Evolutionary conservation across 2,329 filamentous ascomycete species (phyloP), one percentile per base, ranked within the genome.

Genomic region (Colletotrichum endophyticum): DNA sequence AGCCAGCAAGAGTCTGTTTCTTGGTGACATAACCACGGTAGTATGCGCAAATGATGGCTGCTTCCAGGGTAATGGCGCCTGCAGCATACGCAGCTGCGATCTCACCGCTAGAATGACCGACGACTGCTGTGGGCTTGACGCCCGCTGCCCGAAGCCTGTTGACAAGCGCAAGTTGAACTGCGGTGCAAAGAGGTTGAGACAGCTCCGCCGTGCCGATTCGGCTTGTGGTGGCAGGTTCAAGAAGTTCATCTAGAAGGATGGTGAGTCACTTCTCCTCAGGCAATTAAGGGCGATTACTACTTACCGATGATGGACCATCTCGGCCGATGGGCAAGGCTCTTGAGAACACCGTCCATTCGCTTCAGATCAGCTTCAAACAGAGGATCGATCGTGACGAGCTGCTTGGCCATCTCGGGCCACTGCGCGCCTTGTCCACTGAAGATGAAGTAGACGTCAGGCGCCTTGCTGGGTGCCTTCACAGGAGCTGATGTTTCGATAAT

Each of bases 41-140:
- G 19, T 61, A 68, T 19, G 86, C 85, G 0, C 82, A 77, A 1
- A 80, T 79, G 63, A 87, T 84, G 7, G 87, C 86, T 3, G 84
- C 82, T 16, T 81, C 73, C 1, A 81, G 74, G 0, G 83, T 81
- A 3, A 89, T 72, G 3, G 78, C 70, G 1, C 86, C 84, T 1
- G 83, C 81, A 1, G 86, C 85, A 62, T 88, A 88, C 0, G 87
- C 86, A 3, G 87, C 87, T 0, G 84, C 87, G 34, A 89, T 87
- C 76, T 89, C 87, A 1, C 87, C 87, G 8, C 80, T 82, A 0
- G 85, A 87, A 71, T 89, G 87, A 0, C 87, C 87, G 3, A 87
- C 81, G 0, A 86, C 84, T 2, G 80, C 82, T 4, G 76, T 19
- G 0, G 85, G 84, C 3, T 59, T 66, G 36, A 89, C 74, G 0